Percentiles rank a stretch among this genome's conserved stretches.
Evolutionary conservation across 352 stramenopile genomes (phyloP).

Genomic region (Phytopythium sindhum): DNA sequence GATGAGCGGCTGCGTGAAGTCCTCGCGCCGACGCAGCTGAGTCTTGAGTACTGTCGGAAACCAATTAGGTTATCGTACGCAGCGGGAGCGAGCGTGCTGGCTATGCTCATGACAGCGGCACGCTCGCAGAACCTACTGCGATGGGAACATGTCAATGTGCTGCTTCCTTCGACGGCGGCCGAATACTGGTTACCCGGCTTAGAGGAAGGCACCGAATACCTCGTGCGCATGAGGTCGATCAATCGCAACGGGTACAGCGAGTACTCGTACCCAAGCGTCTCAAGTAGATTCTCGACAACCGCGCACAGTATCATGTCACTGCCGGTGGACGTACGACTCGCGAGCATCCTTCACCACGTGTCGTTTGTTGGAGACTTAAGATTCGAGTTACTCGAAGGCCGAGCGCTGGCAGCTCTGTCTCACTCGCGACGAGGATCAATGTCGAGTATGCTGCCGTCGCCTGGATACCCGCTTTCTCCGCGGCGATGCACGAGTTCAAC

Average conservation of each 20-base stretch:
- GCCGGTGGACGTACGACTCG: constrained; percentile 19
- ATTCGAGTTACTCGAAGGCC: constrained; percentile 56
- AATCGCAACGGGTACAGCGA: constrained; percentile 64
- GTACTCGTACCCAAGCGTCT: constrained; percentile 46
- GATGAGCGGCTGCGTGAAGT: constrained; percentile 29
- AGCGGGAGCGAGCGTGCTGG: constrained; percentile 32
- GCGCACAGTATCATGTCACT: constrained; percentile 11
- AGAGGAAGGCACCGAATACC: constrained; percentile 52
- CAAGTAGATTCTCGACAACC: constrained; percentile 47
- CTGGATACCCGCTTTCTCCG: background rate
- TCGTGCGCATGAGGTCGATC: constrained; percentile 49
- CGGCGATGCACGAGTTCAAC: background rate
- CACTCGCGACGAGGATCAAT: background rate
- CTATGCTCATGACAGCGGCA: constrained; percentile 50
- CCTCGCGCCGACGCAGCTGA: constrained; percentile 44
- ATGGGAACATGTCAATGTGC: constrained; percentile 44
- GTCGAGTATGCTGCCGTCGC: background rate
- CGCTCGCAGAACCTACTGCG: constrained; percentile 37
- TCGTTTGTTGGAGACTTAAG: constrained; percentile 61
- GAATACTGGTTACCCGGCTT: constrained; percentile 60
- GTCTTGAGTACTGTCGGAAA: constrained; percentile 63
- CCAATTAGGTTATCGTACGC: constrained; percentile 38
- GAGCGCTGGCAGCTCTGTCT: constrained; percentile 12
- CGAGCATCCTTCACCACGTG: constrained; percentile 18
- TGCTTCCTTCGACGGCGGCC: constrained; percentile 42